A percentile compares a stretch with the other conserved stretches of the same genome.
Conservation (phyloP, 768 basidiomycete genomes). For the Leccinum disarticulatum region DNA sequence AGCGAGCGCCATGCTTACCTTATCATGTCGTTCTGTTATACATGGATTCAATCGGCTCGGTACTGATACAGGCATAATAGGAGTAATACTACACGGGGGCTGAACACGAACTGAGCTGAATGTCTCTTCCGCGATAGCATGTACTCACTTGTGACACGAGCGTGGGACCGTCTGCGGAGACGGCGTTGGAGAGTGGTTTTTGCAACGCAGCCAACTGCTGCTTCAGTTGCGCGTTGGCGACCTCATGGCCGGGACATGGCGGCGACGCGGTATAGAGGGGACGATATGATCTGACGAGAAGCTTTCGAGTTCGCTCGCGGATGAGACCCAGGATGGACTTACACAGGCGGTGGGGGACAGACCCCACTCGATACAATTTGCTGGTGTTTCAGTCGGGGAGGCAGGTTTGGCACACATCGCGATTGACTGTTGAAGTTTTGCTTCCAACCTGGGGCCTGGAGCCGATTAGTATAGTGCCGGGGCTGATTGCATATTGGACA, state of each 20-base stretch:
- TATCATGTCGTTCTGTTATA: not conserved
- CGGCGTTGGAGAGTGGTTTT: not conserved
- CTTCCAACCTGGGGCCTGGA: conserved; percentile 4
- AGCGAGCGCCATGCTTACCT: not conserved
- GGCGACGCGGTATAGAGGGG: conserved; percentile 1
- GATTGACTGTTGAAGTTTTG: not conserved
- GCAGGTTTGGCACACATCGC: not conserved
- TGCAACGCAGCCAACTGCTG: not conserved
- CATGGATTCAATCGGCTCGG: not conserved
- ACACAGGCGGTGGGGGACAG: conserved; percentile 5
- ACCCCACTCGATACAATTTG: not conserved
- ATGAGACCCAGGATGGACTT: not conserved
- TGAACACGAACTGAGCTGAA: conserved; percentile 6
- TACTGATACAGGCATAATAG: not conserved
- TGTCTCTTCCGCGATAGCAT: not conserved
- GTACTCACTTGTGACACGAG: conserved; percentile 4
- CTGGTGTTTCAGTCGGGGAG: conserved; percentile 9
- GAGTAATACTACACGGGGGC: not conserved
- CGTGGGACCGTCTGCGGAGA: not conserved
- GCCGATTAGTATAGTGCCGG: not conserved
- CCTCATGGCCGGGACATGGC: not conserved
- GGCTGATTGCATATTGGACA: not conserved
- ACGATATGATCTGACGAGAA: conserved; percentile 6
- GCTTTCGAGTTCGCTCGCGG: not conserved
- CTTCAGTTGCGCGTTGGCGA: conserved; percentile 7